Base-by-base conservation (phyloP, 495 filamentous ascomycete genomes). In the Lasiosphaeris hirsuta region DNA sequence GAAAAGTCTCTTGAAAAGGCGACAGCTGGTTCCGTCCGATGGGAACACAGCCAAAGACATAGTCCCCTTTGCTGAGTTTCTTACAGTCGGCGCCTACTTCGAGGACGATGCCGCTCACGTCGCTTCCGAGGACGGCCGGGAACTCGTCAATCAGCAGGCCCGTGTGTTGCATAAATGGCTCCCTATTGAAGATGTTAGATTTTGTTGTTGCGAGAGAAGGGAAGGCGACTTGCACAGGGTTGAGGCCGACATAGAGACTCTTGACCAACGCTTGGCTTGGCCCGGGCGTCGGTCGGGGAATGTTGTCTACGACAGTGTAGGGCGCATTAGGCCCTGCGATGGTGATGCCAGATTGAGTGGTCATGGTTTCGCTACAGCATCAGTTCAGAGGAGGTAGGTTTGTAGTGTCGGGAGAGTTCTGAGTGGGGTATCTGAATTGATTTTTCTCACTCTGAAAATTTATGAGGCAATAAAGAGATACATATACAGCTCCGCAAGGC, bases 51-150 rank as follows among this genome's bases (percentile, higher is more conserved):
- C 75, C 75, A 58, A 67, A 77, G 11, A 76, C 61, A 15, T 58
- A 52, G 56, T 76, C 74, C 4, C 74, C 74, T 1, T 53, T 41
- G 39, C 64, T 61, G 56, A 77, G 69, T 44, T 64, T 67, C 17
- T 65, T 61, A 23, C 84, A 78, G 14, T 74, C 69, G 4, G 79
- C 72, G 10, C 87, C 85, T 15, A 80, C 69, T 8, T 73, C 69
- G 37, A 82, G 70, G 8, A 92, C 86, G 5, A 78, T 60, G 7
- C 87, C 90, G 49, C 73, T 76, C 34, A 85, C 87, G 61, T 94
- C 90, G 53, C 88, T 80, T 47, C 89, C 78, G 37, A 92, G 72
- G 4, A 67, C 50, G 42, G 62, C 65, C 4, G 65, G 65, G 23
- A 51, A 64, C 23, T 57, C 51, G 2, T 7, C n/a, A 33, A 64